These are phyloP conservation scores for Tuber calosporum DNA, from an alignment of 495 filamentous ascomycete genomes.

Conservation along the genomic window DNA sequence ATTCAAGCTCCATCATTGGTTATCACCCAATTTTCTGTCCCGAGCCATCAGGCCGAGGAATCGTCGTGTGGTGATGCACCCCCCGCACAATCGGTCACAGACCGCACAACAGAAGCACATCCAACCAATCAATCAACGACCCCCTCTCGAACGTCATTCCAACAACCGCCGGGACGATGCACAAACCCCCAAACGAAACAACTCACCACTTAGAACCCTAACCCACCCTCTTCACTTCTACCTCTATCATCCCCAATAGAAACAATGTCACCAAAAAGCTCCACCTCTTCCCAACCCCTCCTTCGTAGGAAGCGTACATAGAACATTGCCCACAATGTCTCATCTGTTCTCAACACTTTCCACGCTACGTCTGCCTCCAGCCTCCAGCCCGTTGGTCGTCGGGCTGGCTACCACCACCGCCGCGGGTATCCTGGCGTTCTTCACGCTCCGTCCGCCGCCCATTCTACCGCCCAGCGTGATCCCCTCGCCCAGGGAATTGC, in stretches of 20 bases:
- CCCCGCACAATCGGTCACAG: not conserved
- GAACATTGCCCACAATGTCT: not conserved
- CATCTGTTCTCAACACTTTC: not conserved
- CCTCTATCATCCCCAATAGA: not conserved
- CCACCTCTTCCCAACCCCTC: not conserved
- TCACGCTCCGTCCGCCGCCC: not conserved
- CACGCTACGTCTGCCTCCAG: not conserved
- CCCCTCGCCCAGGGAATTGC: conserved; percentile 48
- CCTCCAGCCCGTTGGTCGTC: not conserved
- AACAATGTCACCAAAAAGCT: not conserved
- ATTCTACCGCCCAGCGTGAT: conserved; percentile 38
- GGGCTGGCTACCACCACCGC: not conserved
- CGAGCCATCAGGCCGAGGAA: not conserved
- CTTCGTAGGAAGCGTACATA: not conserved
- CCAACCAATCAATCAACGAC: not conserved
- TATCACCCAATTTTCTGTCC: not conserved
- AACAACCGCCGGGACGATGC: not conserved
- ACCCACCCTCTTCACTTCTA: not conserved
- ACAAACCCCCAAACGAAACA: not conserved
- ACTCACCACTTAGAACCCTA: not conserved
- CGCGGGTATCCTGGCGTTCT: not conserved
- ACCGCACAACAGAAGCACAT: not conserved
- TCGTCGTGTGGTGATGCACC: not conserved
- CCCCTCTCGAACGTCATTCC: not conserved
- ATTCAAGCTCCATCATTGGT: not conserved